These are phyloP conservation scores for Dendrobium officinale DNA, from an alignment of 106 monocot genomes.

Conservation along the genomic window DNA sequence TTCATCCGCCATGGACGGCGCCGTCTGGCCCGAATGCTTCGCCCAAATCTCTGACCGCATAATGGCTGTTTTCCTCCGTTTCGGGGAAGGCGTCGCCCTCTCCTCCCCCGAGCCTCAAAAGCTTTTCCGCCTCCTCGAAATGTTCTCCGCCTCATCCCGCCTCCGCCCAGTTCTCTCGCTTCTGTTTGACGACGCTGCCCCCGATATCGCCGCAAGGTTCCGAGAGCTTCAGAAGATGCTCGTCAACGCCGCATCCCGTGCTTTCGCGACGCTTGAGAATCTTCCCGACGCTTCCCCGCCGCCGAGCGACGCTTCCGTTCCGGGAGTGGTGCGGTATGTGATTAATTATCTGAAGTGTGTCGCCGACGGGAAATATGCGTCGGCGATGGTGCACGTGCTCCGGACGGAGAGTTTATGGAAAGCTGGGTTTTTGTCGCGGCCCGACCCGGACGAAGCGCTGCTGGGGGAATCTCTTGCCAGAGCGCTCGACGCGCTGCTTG, in stretches of 20 bases:
- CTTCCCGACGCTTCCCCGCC: constrained; percentile 17
- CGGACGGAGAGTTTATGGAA: constrained; percentile 38
- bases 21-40: constrained; percentile 48
- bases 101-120: constrained; percentile 40
- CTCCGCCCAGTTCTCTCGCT: constrained; percentile 12
- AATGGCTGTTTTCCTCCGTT: constrained; percentile 56
- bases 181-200: constrained; percentile 34
- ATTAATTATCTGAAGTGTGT: constrained; percentile 45
- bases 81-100: constrained; percentile 55
- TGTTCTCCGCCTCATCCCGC: constrained; percentile 25
- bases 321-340: constrained; percentile 37
- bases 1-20: constrained; percentile 25
- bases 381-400: constrained; percentile 34
- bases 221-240: constrained; percentile 51
- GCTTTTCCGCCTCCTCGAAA: constrained; percentile 59
- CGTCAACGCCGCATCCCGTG: constrained; percentile 31
- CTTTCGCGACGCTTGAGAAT: constrained; percentile 34
- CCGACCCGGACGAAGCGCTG: constrained; percentile 15
- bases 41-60: constrained; percentile 49
- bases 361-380: constrained; percentile 13
- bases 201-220: constrained; percentile 26
- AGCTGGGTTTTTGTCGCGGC: constrained; percentile 11
- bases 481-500: constrained; percentile 31
- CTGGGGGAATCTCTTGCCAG: constrained; percentile 18
- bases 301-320: constrained; percentile 22